These are phyloP conservation scores for Dipteronia sinensis DNA, from an alignment of 345 rosid species.

Conservation along the genomic window DNA sequence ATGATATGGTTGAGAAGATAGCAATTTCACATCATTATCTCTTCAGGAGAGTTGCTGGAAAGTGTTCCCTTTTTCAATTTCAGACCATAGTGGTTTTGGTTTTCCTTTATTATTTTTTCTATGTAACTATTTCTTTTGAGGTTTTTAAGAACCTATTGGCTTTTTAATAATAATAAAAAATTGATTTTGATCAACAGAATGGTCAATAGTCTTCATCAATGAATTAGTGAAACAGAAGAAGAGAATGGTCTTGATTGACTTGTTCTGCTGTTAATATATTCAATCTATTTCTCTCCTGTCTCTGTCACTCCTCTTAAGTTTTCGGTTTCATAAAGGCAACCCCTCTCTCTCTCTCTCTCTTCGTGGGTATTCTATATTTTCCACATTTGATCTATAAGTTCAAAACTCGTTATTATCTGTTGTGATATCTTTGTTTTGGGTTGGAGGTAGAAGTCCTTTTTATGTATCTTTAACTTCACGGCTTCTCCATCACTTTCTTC, in stretches of 20 bases:
- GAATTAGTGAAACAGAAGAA: too few species aligned
- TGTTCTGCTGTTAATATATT: not conserved
- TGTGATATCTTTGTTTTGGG: not conserved
- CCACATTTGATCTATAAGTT: not conserved
- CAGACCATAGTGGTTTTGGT: not conserved
- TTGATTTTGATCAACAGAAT: not conserved
- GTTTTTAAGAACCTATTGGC: not conserved
- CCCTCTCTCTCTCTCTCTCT: too few species aligned
- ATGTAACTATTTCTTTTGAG: not conserved
- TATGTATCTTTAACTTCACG: not conserved
- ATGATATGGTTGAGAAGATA: not conserved
- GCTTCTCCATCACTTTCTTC: not conserved
- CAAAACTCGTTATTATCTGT: not conserved
- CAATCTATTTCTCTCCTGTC: conserved; percentile 21
- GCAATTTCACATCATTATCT: not conserved
- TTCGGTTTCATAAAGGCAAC: conserved; percentile 19
- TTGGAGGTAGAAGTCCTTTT: not conserved
- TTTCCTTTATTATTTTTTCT: not conserved
- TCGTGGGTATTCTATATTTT: not conserved
- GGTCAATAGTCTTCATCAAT: not conserved
- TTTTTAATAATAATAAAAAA: too few species aligned
- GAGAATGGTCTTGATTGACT: not conserved
- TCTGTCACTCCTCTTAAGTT: conserved; percentile 21
- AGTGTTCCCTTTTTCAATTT: not conserved
- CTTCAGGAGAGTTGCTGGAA: not conserved